phyloP scores from a whole-genome alignment of 495 filamentous ascomycete genomes.

The Penicillium chermesinum region DNA sequence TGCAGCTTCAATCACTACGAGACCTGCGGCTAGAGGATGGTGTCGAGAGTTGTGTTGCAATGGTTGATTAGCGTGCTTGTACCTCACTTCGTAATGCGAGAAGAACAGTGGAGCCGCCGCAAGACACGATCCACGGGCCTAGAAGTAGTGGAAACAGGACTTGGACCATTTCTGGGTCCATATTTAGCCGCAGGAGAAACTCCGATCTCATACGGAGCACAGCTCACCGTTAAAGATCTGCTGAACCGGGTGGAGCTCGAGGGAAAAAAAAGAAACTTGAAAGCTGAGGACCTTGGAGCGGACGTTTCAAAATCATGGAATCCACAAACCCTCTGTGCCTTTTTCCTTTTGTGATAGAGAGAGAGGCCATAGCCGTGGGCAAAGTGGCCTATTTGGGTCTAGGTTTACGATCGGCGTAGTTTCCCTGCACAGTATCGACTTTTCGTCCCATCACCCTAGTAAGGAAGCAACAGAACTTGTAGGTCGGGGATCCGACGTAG shows the following conservation, averaged over 20 bases:
- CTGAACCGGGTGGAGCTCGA: conserved; percentile 13
- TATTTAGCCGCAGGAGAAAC: conserved; percentile 17
- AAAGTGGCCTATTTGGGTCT: too few relatives aligned
- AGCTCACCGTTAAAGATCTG: conserved; percentile 19
- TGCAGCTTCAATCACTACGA: too few relatives aligned
- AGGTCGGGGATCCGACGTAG: too few relatives aligned
- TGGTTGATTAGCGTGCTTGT: too few relatives aligned
- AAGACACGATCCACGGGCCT: neutral
- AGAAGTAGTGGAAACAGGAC: neutral
- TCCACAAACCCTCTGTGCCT: too few relatives aligned
- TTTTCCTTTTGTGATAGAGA: too few relatives aligned
- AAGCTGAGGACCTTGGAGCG: conserved; percentile 15
- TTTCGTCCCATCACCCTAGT: too few relatives aligned
- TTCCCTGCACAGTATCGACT: too few relatives aligned
- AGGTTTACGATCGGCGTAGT: too few relatives aligned
- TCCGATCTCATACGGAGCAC: conserved; percentile 8
- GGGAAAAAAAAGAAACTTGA: conserved; percentile 9
- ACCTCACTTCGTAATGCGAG: too few relatives aligned
- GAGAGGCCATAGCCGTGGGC: neutral
- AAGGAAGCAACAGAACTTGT: too few relatives aligned
- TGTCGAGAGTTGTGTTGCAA: neutral
- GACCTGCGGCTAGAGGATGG: too few relatives aligned
- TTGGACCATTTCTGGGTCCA: conserved; percentile 16
- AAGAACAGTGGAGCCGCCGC: neutral
- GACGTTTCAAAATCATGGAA: neutral